A percentile compares a stretch with the other conserved stretches of the same genome.
phyloP scores from a whole-genome alignment of 352 stramenopile genomes.

The Globisporangium takayamanum region DNA sequence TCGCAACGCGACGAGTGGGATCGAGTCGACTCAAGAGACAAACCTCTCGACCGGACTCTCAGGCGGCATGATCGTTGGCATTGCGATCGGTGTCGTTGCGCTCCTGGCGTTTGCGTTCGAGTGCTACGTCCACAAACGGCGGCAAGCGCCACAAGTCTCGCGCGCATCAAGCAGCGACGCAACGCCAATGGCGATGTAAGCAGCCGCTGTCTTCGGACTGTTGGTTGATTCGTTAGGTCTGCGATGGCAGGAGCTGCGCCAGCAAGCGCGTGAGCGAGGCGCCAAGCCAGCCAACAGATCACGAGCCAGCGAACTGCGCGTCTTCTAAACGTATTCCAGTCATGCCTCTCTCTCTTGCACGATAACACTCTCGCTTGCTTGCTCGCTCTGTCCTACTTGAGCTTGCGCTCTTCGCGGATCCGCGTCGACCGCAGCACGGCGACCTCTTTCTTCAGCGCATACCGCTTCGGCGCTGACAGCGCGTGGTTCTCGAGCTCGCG shows the following conservation, averaged over 20 bases:
- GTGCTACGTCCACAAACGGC: slow-evolving; percentile 63
- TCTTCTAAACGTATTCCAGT: slow-evolving; percentile 1
- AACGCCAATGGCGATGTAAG: slow-evolving; percentile 1
- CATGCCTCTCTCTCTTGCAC: background rate
- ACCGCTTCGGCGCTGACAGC: slow-evolving; percentile 66
- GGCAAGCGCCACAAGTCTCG: slow-evolving; percentile 20
- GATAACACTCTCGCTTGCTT: background rate
- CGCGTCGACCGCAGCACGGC: slow-evolving; percentile 57
- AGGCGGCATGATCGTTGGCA: slow-evolving; percentile 59
- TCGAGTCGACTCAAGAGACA: slow-evolving; percentile 41
- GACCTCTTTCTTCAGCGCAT: slow-evolving; percentile 79
- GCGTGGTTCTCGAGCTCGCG: slow-evolving; percentile 52
- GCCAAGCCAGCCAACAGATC: too few species aligned
- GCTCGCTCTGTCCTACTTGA: background rate
- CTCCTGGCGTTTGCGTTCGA: slow-evolving; percentile 65
- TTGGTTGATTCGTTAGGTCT: background rate
- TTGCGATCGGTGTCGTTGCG: slow-evolving; percentile 59
- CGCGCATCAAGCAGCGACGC: slow-evolving; percentile 2
- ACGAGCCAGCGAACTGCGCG: too few species aligned
- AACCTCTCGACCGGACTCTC: slow-evolving; percentile 49
- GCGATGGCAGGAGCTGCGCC: background rate
- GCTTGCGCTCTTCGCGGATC: slow-evolving; percentile 44
- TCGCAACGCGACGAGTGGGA: background rate
- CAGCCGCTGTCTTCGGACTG: background rate
- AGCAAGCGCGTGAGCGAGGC: background rate